Conservation (phyloP, 2,329 filamentous ascomycete genomes). For the Phaeomoniella chlamydospora region DNA sequence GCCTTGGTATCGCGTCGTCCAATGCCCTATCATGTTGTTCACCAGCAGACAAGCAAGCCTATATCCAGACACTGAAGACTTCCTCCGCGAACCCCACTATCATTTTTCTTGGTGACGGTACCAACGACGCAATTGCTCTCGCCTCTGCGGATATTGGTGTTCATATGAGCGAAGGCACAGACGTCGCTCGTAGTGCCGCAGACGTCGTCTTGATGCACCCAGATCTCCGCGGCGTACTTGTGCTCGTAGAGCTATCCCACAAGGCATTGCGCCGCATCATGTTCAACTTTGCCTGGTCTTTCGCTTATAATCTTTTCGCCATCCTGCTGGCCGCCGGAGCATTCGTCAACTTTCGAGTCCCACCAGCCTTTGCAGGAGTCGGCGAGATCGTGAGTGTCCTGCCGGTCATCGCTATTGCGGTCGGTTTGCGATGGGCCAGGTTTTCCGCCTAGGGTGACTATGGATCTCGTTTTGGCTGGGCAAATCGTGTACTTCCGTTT, state of each 20-base stretch:
- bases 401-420: constrained; percentile 49
- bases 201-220: constrained; percentile 54
- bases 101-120: constrained; percentile 64
- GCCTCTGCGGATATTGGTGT: constrained; percentile 58
- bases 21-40: constrained; percentile 31
- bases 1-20: constrained; percentile 21
- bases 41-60: constrained; percentile 40
- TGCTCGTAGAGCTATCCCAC: constrained; percentile 39
- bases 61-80: constrained; percentile 27
- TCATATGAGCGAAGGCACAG: constrained; percentile 48
- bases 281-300: constrained; percentile 59
- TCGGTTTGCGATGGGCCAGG: constrained; percentile 19
- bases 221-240: constrained; percentile 39
- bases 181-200: constrained; percentile 52
- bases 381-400: constrained; percentile 62
- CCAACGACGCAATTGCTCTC: constrained; percentile 62
- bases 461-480: too few relatives aligned
- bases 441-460: too few relatives aligned
- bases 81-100: constrained; percentile 21
- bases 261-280: constrained; percentile 33
- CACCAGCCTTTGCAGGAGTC: constrained; percentile 50
- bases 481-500: too few relatives aligned
- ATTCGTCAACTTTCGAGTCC: constrained; percentile 44
- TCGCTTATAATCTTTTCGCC: constrained; percentile 56
- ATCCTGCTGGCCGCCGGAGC: constrained; percentile 53